Percentiles rank a stretch among this genome's conserved stretches.
phyloP scores from a whole-genome alignment of 345 rosid species.

The Schrenkiella parvula region DNA sequence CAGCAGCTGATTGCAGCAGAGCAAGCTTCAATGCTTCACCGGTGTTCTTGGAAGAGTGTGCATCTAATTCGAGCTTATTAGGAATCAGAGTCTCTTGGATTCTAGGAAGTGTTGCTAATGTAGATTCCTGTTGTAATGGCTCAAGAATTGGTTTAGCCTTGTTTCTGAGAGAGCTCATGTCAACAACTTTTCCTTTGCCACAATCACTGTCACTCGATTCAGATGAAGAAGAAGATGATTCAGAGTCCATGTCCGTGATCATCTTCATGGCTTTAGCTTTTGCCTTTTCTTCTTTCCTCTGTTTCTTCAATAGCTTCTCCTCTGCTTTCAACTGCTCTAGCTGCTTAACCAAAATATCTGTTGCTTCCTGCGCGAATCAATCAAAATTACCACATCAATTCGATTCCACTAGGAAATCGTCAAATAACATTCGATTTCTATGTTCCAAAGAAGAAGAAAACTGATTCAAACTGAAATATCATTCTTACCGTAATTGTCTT shows the following conservation, averaged over 20 bases:
- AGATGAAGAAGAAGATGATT: conserved; percentile 45
- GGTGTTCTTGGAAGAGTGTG: conserved; percentile 6
- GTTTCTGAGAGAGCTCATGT: conserved; percentile 44
- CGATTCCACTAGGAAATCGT: neutral
- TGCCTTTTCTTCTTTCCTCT: conserved; percentile 48
- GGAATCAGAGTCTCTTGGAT: neutral
- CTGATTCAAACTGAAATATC: neutral
- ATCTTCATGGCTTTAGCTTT: conserved; percentile 37
- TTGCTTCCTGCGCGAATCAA: conserved; percentile 47
- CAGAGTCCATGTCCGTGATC: conserved; percentile 32
- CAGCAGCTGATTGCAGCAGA: conserved; percentile 7
- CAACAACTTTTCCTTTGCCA: conserved; percentile 41
- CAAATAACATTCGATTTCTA: neutral
- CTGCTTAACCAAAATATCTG: conserved; percentile 46
- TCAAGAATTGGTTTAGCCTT: neutral
- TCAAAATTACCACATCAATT: neutral
- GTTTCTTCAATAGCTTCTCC: conserved; percentile 52
- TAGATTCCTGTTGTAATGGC: conserved; percentile 2
- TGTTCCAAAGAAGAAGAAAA: neutral
- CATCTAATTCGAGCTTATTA: neutral
- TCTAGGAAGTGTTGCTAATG: conserved; percentile 5
- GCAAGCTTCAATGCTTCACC: conserved; percentile 23
- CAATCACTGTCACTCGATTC: conserved; percentile 53
- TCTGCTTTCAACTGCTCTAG: conserved; percentile 51
- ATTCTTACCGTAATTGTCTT: conserved; percentile 44